Percentiles rank a stretch among this genome's conserved stretches.
Evolutionary conservation across 371 early-diverging fungal species (phyloP).

Genomic region (Capillidium heterosporum): DNA sequence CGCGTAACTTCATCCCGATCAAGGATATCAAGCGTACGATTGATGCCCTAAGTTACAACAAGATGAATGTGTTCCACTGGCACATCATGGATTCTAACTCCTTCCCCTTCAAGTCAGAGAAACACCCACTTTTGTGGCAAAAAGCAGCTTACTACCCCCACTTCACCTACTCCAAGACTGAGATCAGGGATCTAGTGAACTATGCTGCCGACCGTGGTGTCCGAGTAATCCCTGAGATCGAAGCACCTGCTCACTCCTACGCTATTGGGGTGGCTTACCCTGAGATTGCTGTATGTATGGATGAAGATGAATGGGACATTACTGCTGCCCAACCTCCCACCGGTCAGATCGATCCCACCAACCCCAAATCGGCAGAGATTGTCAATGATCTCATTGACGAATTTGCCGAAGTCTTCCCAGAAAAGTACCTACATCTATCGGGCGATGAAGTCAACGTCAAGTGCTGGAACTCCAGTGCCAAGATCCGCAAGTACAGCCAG

Average conservation of each 20-base stretch:
- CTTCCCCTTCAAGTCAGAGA: slow-evolving; percentile 31
- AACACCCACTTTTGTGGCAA: slow-evolving; percentile 21
- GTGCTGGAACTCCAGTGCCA: slow-evolving; percentile 29
- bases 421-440: slow-evolving; percentile 47
- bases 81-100: slow-evolving; percentile 53
- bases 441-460: slow-evolving; percentile 55
- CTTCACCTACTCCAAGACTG: slow-evolving; percentile 32
- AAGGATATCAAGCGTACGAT: slow-evolving; percentile 26
- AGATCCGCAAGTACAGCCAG: not conserved
- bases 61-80: slow-evolving; percentile 57
- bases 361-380: slow-evolving; percentile 27
- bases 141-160: slow-evolving; percentile 24
- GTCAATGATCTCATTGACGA: slow-evolving; percentile 41
- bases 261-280: slow-evolving; percentile 21
- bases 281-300: slow-evolving; percentile 25
- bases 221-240: slow-evolving; percentile 57
- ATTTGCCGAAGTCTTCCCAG: slow-evolving; percentile 34
- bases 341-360: slow-evolving; percentile 53
- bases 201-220: slow-evolving; percentile 45
- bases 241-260: slow-evolving; percentile 42
- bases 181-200: slow-evolving; percentile 30
- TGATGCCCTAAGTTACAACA: slow-evolving; percentile 34
- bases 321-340: slow-evolving; percentile 43
- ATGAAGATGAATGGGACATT: slow-evolving; percentile 13
- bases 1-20: slow-evolving; percentile 56